Percentiles rank a stretch among this genome's conserved stretches.
phyloP scores from a whole-genome alignment of 495 filamentous ascomycete genomes.

The Tricharina praecox region DNA sequence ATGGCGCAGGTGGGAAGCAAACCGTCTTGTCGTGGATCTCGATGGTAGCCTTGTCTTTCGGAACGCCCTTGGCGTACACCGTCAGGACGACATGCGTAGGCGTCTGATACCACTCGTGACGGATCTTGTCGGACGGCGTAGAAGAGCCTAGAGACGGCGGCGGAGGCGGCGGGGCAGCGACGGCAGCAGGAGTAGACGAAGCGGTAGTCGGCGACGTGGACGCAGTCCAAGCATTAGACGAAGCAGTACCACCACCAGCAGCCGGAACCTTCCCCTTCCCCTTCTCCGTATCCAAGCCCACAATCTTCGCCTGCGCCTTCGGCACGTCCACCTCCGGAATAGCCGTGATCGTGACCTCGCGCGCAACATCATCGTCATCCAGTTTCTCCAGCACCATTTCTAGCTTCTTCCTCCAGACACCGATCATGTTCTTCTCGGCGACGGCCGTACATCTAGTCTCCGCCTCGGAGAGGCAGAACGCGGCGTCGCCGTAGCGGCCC shows the following conservation, averaged over 20 bases:
- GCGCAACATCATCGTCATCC: constrained; percentile 41
- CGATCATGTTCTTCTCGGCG: constrained; percentile 42
- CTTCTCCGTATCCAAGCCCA: constrained; percentile 21
- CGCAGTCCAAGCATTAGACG: too few relatives aligned
- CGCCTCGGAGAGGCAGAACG: constrained; percentile 51
- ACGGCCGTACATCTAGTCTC: constrained; percentile 36
- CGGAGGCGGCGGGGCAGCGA: constrained; percentile 1
- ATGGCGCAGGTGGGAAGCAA: not conserved
- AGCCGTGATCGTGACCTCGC: constrained; percentile 42
- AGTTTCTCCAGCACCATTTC: constrained; percentile 36
- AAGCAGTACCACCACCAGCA: too few relatives aligned
- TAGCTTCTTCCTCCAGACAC: constrained; percentile 46
- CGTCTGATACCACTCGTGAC: constrained; percentile 71
- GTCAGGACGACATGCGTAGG: constrained; percentile 46
- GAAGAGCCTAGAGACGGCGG: constrained; percentile 24
- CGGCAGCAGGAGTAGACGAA: not conserved
- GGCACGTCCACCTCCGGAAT: constrained; percentile 44
- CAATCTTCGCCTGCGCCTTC: constrained; percentile 27
- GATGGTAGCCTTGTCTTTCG: constrained; percentile 41
- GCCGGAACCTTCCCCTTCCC: constrained; percentile 11
- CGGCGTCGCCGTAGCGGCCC: constrained; percentile 58
- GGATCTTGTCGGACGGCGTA: constrained; percentile 45
- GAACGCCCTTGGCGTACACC: constrained; percentile 54
- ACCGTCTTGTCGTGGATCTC: constrained; percentile 35
- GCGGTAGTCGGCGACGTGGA: constrained; percentile 11